Evolutionary conservation across 2,329 filamentous ascomycete species (phyloP).

Genomic region (Talaromyces sp.): DNA sequence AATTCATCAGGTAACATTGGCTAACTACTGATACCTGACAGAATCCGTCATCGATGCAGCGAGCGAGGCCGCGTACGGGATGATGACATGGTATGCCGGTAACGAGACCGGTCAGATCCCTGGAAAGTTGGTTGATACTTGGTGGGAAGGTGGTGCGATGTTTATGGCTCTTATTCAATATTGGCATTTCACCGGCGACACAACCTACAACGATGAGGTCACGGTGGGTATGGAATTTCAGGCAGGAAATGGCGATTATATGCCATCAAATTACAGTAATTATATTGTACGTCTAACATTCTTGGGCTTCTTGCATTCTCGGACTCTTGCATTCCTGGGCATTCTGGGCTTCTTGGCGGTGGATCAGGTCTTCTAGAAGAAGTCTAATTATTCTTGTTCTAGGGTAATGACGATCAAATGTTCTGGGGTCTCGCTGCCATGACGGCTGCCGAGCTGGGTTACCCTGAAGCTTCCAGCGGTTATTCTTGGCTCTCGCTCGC

Average conservation of each 20-base stretch:
- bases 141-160: slow-evolving; percentile 47
- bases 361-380: neutral
- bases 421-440: slow-evolving; percentile 59
- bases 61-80: slow-evolving; percentile 43
- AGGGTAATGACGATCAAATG: slow-evolving; percentile 57
- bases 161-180: slow-evolving; percentile 43
- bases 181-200: slow-evolving; percentile 43
- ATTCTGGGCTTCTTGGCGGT: neutral
- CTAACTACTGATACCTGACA: slow-evolving; percentile 15
- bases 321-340: neutral
- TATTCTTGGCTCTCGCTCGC: slow-evolving; percentile 54
- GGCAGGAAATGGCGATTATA: slow-evolving; percentile 39
- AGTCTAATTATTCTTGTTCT: neutral
- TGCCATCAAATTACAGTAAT: slow-evolving; percentile 39
- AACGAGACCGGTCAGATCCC: slow-evolving; percentile 50
- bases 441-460: slow-evolving; percentile 51
- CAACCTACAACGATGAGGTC: slow-evolving; percentile 38
- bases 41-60: slow-evolving; percentile 49
- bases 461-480: slow-evolving; percentile 27
- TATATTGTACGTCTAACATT: slow-evolving; percentile 13
- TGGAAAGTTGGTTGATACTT: slow-evolving; percentile 48
- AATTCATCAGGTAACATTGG: neutral
- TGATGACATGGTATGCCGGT: slow-evolving; percentile 53
- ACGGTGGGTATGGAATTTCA: slow-evolving; percentile 39
- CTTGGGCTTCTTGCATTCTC: neutral